Conservation (phyloP, 2,329 filamentous ascomycete genomes). For the Zalaria obscura region DNA sequence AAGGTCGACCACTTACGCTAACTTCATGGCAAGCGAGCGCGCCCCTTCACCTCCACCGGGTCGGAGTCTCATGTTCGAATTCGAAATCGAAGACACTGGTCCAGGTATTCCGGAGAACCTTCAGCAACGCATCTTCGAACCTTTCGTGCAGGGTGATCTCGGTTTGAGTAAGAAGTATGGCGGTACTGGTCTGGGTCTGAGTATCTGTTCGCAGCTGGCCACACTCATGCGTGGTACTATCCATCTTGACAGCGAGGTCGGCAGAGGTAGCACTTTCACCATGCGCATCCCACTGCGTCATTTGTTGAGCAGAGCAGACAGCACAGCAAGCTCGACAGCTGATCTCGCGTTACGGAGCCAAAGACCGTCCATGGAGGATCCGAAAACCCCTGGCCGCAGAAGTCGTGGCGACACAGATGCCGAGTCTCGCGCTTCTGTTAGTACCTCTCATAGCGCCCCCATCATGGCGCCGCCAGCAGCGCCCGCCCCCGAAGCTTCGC, state of each 20-base stretch:
- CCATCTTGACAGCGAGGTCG: slow-evolving; percentile 53
- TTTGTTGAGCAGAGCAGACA: slow-evolving; percentile 50
- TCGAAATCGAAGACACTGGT: slow-evolving; percentile 78
- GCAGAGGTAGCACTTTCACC: slow-evolving; percentile 65
- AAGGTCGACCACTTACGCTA: slow-evolving; percentile 20
- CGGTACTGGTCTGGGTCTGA: slow-evolving; percentile 75
- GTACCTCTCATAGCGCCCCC: slow-evolving; percentile 2
- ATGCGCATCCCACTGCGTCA: slow-evolving; percentile 73
- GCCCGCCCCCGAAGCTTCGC: slow-evolving; percentile 10
- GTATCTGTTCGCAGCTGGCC: slow-evolving; percentile 79
- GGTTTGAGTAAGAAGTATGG: slow-evolving; percentile 82
- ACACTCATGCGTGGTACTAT: slow-evolving; percentile 71
- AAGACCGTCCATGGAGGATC: background rate
- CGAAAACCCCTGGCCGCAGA: slow-evolving; percentile 6
- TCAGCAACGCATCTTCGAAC: slow-evolving; percentile 77
- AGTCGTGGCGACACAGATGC: slow-evolving; percentile 5
- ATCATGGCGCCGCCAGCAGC: slow-evolving; percentile 9
- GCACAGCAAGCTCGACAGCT: slow-evolving; percentile 24
- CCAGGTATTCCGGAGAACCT: slow-evolving; percentile 70
- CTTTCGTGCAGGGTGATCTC: slow-evolving; percentile 85
- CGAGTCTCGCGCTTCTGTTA: slow-evolving; percentile 3
- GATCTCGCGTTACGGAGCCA: background rate
- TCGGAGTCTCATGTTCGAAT: slow-evolving; percentile 63
- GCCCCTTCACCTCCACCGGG: slow-evolving; percentile 39
- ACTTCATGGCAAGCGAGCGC: slow-evolving; percentile 21